Evolutionary conservation across 306 rosid species (phyloP).

Genomic region (Cicer chorassanicum): DNA sequence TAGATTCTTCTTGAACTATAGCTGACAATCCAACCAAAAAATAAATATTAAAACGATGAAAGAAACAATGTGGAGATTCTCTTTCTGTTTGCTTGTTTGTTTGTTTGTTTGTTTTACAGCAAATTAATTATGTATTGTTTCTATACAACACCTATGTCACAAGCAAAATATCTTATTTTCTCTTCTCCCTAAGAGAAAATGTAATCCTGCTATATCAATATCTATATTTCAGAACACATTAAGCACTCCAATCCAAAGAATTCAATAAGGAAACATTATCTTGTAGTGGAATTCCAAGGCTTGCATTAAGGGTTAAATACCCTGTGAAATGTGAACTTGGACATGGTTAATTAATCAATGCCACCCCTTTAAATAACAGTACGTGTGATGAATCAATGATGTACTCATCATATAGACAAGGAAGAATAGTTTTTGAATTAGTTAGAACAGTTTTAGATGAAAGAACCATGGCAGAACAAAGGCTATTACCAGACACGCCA

Average conservation of each 20-base stretch:
- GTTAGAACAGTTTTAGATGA: conserved; percentile 74
- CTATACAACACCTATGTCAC: conserved; percentile 20
- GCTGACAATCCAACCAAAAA: conserved; percentile 25
- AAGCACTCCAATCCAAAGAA: conserved; percentile 48
- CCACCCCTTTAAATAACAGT: conserved; percentile 28
- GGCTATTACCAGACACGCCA: conserved; percentile 89
- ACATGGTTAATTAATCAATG: conserved; percentile 40
- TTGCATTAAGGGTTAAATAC: background rate
- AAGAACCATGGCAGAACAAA: conserved; percentile 96
- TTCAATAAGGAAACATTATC: conserved; percentile 23
- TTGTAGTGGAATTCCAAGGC: background rate
- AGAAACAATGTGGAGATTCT: conserved; percentile 2
- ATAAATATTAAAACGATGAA: background rate
- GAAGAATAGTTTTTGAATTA: conserved; percentile 36
- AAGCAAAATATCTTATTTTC: conserved; percentile 32
- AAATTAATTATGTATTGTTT: conserved; percentile 35
- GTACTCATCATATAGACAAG: conserved; percentile 35
- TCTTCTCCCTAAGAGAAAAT: background rate
- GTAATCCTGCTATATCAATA: background rate
- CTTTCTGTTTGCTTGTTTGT: conserved; percentile 10
- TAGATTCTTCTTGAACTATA: conserved; percentile 40
- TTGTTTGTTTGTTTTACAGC: conserved; percentile 33
- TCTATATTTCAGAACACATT: conserved; percentile 35
- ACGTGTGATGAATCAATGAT: conserved; percentile 38
- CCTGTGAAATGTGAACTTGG: conserved; percentile 34